These are phyloP conservation scores for Colletotrichum truncatum DNA, from an alignment of 2,329 filamentous ascomycete genomes.

Conservation along the genomic window DNA sequence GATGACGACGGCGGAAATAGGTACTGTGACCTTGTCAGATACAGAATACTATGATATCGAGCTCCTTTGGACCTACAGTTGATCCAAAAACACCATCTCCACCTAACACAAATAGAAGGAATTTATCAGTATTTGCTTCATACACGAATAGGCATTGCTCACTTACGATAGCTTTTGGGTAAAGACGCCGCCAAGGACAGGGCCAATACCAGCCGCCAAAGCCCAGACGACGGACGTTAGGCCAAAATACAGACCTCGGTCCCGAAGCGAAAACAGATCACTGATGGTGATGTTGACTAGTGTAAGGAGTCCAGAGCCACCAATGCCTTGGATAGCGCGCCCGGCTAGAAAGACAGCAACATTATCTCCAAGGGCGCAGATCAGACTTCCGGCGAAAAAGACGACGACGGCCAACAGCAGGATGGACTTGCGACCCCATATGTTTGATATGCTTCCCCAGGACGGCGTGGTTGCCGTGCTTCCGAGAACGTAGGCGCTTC, in stretches of 20 bases:
- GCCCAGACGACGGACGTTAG: constrained; percentile 49
- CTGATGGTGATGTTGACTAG: constrained; percentile 48
- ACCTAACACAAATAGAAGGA: constrained; percentile 38
- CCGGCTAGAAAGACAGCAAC: constrained; percentile 50
- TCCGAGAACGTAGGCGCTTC: constrained; percentile 57
- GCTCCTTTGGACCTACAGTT: constrained; percentile 37
- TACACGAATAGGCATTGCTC: constrained; percentile 49
- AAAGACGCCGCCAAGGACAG: constrained; percentile 54
- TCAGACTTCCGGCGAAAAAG: constrained; percentile 60
- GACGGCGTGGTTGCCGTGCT: constrained; percentile 44
- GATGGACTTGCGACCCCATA: constrained; percentile 52
- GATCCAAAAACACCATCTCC: constrained; percentile 56
- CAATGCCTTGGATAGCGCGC: constrained; percentile 53
- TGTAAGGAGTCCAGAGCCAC: constrained; percentile 56
- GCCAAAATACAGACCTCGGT: constrained; percentile 42
- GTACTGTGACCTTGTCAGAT: constrained; percentile 20
- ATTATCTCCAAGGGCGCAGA: constrained; percentile 58
- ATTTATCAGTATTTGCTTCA: no score
- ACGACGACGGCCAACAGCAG: constrained; percentile 45
- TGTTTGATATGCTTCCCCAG: constrained; percentile 54
- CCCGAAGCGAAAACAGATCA: constrained; percentile 44
- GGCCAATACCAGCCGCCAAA: constrained; percentile 51
- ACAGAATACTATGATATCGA: no score
- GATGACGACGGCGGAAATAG: constrained; percentile 39
- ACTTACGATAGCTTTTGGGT: constrained; percentile 54